A percentile compares a stretch with the other conserved stretches of the same genome.
Conservation (phyloP, 2,329 filamentous ascomycete genomes). For the Fusarium armeniacum region DNA sequence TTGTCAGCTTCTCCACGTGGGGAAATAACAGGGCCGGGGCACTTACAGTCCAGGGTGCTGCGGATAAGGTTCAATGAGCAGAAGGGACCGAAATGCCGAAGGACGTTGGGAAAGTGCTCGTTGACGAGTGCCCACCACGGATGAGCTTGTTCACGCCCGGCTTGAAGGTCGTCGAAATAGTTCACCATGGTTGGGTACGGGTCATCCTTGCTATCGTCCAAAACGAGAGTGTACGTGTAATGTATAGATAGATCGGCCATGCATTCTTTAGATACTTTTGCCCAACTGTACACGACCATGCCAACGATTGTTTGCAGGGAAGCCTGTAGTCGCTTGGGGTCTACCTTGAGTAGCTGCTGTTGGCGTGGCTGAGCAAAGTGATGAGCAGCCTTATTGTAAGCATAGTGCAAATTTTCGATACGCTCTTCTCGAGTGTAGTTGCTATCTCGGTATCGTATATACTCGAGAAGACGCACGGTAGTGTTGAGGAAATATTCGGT, state of each 20-base stretch:
- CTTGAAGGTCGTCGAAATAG: neutral
- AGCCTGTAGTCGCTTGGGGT: neutral
- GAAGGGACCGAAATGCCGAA: slow-evolving; percentile 1
- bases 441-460: neutral
- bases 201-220: slow-evolving; percentile 2
- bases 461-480: neutral
- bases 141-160: neutral
- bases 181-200: neutral
- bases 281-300: slow-evolving; percentile 5
- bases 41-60: slow-evolving; percentile 1
- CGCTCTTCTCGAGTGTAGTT: neutral
- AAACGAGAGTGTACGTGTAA: neutral
- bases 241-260: slow-evolving; percentile 5
- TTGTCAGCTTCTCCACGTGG: neutral
- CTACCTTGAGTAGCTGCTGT: neutral
- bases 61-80: neutral
- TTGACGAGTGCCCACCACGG: slow-evolving; percentile 5
- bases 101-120: neutral
- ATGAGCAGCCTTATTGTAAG: neutral
- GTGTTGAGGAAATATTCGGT: slow-evolving; percentile 1
- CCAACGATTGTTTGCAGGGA: slow-evolving; percentile 1
- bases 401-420: slow-evolving; percentile 2
- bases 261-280: neutral
- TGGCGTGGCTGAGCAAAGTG: slow-evolving; percentile 1
- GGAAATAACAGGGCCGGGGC: accelerated